phyloP scores from a whole-genome alignment of 257 asterid species.

The Hygrophila difformis region DNA sequence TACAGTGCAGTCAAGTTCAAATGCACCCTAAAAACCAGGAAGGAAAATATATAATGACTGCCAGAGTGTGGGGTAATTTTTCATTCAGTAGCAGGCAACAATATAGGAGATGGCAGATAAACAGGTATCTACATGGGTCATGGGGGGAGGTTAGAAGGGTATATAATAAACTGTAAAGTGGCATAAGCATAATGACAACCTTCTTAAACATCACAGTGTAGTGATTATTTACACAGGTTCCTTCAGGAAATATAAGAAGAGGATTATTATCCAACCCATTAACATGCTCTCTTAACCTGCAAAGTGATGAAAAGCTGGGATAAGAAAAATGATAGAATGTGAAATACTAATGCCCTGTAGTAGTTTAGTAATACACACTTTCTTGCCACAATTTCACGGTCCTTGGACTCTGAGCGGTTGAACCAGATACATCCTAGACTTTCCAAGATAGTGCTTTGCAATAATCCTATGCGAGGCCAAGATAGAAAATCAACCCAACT shows the following conservation, averaged over 20 bases:
- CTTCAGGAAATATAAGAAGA: constrained; percentile 97
- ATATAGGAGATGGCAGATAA: no score
- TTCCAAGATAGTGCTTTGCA: constrained; percentile 95
- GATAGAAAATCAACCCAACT: neutral
- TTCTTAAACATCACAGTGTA: constrained; percentile 98
- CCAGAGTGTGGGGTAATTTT: no score
- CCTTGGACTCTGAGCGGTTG: constrained; percentile 93
- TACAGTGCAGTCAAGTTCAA: constrained; percentile 91
- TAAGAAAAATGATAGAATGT: neutral
- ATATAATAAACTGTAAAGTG: no score
- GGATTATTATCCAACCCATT: constrained; percentile 90
- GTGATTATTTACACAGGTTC: constrained; percentile 96
- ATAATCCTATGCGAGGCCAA: constrained; percentile 38
- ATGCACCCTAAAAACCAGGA: constrained; percentile 58
- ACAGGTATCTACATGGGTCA: no score
- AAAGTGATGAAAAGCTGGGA: neutral
- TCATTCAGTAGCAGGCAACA: no score
- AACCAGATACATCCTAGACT: constrained; percentile 99
- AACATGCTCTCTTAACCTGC: constrained; percentile 89
- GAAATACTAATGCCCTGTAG: neutral
- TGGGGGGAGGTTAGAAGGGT: no score
- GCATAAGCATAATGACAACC: constrained; percentile 28
- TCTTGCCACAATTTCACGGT: constrained; percentile 87
- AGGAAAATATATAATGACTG: no score
- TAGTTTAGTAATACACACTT: constrained; percentile 67